Base-by-base conservation (phyloP, 2,329 filamentous ascomycete species). In the Botryosphaeria agaves region DNA sequence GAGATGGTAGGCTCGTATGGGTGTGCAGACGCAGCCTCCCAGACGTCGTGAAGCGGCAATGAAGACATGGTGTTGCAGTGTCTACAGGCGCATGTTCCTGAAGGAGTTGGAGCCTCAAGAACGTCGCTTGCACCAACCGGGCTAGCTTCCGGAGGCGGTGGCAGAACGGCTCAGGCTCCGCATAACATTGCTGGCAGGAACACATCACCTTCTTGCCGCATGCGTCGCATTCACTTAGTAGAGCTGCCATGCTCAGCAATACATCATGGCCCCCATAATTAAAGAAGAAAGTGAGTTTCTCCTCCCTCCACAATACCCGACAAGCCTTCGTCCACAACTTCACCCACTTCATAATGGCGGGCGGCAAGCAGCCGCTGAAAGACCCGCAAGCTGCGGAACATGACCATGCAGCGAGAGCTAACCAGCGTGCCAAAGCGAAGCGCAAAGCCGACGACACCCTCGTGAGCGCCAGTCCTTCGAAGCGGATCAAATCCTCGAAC, bases 1-100 rank as follows among this genome's bases (percentile, higher is more conserved):
- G 69, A 69, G 46, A 95, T 61, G 34, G 72, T 52, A 37, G 87
- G 84, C 44, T 75, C 59, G 62, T 89, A 95, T 38, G 84, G 82
- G 62, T 73, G 80, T 67, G 73, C 72, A 57, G 80, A 72, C 62
- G 85, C 81, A 67, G 82, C 80, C 68, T 91, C 78, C 87, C 87
- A 95, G 62, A 92, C 69, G 56, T 89, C 74, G 59, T 77, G 49
- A 30, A 64, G 74, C 57, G 92, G 64, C 66, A 80, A 82, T 49
- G 74, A 71, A 70, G 79, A 76, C 75, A 81, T 80, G 11, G 7
- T 14, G 18, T 23, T 16, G 29, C n/a, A n/a, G n/a, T n/a, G n/a
- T n/a, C n/a, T n/a, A n/a, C n/a, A n/a, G n/a, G n/a, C n/a, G n/a
- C n/a, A n/a, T n/a, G n/a, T n/a, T n/a, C n/a, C n/a, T n/a, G n/a